Percentiles rank a stretch among this genome's conserved stretches.
Conservation (phyloP, 2,329 filamentous ascomycete genomes). For the Botrytis aclada region DNA sequence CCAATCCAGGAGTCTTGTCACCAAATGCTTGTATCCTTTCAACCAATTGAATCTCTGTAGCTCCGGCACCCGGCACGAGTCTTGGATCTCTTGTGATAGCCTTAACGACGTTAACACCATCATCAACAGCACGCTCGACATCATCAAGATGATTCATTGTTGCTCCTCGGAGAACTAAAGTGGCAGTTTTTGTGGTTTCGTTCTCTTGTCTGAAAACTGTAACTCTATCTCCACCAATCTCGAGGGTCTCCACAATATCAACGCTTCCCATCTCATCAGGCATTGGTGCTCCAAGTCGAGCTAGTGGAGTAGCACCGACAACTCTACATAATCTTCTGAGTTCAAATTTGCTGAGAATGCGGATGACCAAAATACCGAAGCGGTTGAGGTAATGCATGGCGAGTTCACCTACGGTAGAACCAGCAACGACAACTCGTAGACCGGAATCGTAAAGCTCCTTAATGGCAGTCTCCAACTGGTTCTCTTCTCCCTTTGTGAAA, state of each 20-base stretch:
- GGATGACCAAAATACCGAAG: slow-evolving; percentile 92
- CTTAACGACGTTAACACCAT: slow-evolving; percentile 98
- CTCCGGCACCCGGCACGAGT: slow-evolving; percentile 89
- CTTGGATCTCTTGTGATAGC: slow-evolving; percentile 92
- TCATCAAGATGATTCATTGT: slow-evolving; percentile 99
- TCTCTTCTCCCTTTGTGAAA: slow-evolving; percentile 96
- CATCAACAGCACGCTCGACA: slow-evolving; percentile 92
- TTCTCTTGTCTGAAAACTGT: slow-evolving; percentile 98
- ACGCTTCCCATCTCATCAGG: slow-evolving; percentile 98
- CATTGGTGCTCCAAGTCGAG: slow-evolving; percentile 94
- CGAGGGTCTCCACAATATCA: slow-evolving; percentile 92
- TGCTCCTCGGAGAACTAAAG: slow-evolving; percentile 87
- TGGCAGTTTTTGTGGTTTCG: slow-evolving; percentile 87
- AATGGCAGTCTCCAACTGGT: slow-evolving; percentile 82
- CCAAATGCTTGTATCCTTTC: slow-evolving; percentile 87
- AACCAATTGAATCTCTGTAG: slow-evolving; percentile 89
- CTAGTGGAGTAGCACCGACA: slow-evolving; percentile 93
- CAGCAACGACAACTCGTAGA: slow-evolving; percentile 85
- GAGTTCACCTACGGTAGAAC: slow-evolving; percentile 90
- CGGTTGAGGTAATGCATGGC: slow-evolving; percentile 98
- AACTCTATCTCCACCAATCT: slow-evolving; percentile 96
- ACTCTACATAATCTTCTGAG: slow-evolving; percentile 92
- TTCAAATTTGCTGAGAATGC: slow-evolving; percentile 97
- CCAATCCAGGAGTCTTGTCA: slow-evolving; percentile 87
- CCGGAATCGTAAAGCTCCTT: slow-evolving; percentile 96